These are phyloP conservation scores for Serendipita sp. DNA, from an alignment of 768 basidiomycete species.

Conservation along the genomic window DNA sequence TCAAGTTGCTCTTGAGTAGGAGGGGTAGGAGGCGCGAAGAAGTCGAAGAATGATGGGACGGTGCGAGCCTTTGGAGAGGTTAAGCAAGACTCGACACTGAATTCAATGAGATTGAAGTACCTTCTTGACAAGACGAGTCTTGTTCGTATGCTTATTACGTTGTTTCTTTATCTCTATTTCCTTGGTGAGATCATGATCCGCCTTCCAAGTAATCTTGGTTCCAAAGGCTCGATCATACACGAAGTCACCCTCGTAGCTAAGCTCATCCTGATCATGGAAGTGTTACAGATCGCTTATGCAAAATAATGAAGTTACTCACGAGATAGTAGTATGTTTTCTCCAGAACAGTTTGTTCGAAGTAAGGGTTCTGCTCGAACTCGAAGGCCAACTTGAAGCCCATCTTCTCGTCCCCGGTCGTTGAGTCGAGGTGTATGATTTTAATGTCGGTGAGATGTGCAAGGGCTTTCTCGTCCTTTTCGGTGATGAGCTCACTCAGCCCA, in stretches of 20 bases:
- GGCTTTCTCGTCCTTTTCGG: constrained; percentile 77
- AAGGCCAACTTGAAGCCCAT: constrained; percentile 90
- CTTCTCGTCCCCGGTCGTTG: constrained; percentile 36
- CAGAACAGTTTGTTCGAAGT: constrained; percentile 67
- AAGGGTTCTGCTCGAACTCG: constrained; percentile 67
- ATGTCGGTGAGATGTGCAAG: constrained; percentile 74
- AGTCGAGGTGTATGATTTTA: constrained; percentile 55
- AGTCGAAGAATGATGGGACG: constrained; percentile 97
- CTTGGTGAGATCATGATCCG: constrained; percentile 94
- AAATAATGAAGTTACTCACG: constrained; percentile 22
- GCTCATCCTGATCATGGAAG: constrained; percentile 38
- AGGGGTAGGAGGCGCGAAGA: constrained; percentile 72
- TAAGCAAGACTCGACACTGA: not conserved
- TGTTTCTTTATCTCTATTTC: constrained; percentile 99
- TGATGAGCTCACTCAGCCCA: constrained; percentile 74
- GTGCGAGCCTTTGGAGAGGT: constrained; percentile 51
- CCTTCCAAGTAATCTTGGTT: constrained; percentile 90
- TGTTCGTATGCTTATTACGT: constrained; percentile 90
- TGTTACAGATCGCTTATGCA: not conserved
- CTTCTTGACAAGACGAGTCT: constrained; percentile 52
- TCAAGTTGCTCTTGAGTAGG: constrained; percentile 55
- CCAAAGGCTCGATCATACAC: constrained; percentile 90
- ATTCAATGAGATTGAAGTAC: not conserved
- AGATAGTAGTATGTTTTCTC: constrained; percentile 88
- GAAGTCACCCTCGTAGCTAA: constrained; percentile 93